A percentile compares a stretch with the other conserved stretches of the same genome.
Conservation (phyloP, 1,284 basidiomycete species). For the Sanghuangporus weigelae region DNA sequence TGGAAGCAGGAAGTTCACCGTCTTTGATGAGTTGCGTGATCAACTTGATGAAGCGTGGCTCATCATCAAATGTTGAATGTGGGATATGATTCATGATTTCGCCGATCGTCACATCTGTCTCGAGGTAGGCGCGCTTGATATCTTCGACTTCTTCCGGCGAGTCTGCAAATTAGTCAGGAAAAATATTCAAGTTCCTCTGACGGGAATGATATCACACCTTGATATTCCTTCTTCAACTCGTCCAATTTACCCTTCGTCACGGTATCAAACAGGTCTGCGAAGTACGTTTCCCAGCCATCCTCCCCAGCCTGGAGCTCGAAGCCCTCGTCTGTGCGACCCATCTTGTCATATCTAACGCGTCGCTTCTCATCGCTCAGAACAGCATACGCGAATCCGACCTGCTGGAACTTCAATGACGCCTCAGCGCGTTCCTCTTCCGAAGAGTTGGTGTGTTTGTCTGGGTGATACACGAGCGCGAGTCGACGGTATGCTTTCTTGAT, state of each 20-base stretch:
- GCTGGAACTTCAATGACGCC: constrained; percentile 75
- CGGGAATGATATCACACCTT: constrained; percentile 48
- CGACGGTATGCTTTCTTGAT: constrained; percentile 84
- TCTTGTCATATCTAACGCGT: constrained; percentile 73
- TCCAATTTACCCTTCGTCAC: constrained; percentile 84
- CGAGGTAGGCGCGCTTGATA: constrained; percentile 66
- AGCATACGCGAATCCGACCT: constrained; percentile 87
- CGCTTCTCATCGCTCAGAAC: constrained; percentile 77
- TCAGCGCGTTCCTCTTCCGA: constrained; percentile 55
- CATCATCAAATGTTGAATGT: constrained; percentile 78
- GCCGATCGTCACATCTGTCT: constrained; percentile 64
- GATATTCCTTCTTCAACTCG: constrained; percentile 87
- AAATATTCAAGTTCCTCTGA: background rate
- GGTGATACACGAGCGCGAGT: constrained; percentile 78
- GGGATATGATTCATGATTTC: constrained; percentile 82
- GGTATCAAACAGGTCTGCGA: constrained; percentile 80
- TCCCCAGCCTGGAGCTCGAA: constrained; percentile 70
- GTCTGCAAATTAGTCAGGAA: constrained; percentile 40
- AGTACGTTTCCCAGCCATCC: constrained; percentile 91
- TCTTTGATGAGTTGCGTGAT: constrained; percentile 65
- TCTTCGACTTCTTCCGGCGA: constrained; percentile 81
- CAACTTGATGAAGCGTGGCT: constrained; percentile 71
- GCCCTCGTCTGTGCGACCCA: constrained; percentile 79
- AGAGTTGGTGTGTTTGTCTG: constrained; percentile 78
- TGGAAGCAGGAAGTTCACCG: constrained; percentile 51